Percentiles rank a stretch among this genome's conserved stretches.
phyloP scores from a whole-genome alignment of 2,329 filamentous ascomycete species.

The Ophiostoma himal-ulmi region DNA sequence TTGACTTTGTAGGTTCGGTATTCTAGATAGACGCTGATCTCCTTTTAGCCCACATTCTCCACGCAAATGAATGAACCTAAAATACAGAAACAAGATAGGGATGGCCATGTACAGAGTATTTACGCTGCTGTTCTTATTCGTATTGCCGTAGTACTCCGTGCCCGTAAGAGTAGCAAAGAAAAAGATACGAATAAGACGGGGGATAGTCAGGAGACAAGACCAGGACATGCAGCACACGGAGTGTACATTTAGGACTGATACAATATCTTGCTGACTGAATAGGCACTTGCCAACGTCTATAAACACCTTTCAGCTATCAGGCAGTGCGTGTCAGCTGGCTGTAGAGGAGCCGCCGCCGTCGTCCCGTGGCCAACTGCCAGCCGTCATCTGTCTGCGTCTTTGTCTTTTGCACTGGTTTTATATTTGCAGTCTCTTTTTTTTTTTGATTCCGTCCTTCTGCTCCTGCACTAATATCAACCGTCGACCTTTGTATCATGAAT shows the following conservation, averaged over 20 bases:
- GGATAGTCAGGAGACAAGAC: not conserved
- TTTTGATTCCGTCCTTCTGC: not conserved
- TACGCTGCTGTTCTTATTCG: not conserved
- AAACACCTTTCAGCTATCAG: not conserved
- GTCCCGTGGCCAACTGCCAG: not conserved
- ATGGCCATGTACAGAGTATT: not conserved
- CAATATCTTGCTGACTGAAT: too few species aligned
- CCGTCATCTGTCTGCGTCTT: not conserved
- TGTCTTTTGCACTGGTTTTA: not conserved
- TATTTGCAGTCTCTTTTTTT: not conserved
- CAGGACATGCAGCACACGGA: not conserved
- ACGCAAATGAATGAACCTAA: not conserved
- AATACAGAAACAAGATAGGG: not conserved
- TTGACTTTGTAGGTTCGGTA: too few species aligned
- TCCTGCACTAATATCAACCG: too few species aligned
- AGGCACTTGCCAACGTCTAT: too few species aligned
- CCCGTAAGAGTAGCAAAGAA: not conserved
- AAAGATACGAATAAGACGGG: not conserved
- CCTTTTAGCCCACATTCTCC: not conserved
- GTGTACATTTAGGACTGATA: too few species aligned
- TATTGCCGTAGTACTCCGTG: not conserved
- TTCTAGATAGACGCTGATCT: not conserved
- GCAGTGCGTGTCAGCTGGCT: not conserved
- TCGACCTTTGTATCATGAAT: too few species aligned
- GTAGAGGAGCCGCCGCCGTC: not conserved